Percentiles rank a stretch among this genome's conserved stretches.
Conservation (phyloP, 1,284 basidiomycete species). For the Schizophyllum commune region DNA sequence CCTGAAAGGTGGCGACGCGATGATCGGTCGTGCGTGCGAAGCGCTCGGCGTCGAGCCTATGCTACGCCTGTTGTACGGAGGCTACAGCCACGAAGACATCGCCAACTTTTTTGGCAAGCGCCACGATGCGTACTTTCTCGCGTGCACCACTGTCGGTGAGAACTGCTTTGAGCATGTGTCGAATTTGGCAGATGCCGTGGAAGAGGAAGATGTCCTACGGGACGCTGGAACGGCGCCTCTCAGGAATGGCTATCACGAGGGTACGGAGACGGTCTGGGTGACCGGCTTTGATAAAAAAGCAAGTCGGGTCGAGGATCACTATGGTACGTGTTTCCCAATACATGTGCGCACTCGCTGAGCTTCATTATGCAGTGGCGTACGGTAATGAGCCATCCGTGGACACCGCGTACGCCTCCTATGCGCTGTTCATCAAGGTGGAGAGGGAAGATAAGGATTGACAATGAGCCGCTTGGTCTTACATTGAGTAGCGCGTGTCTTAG, state of each 20-base stretch:
- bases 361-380: neutral
- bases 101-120: neutral
- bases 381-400: neutral
- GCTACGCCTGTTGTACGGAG: neutral
- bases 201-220: neutral
- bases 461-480: too few relatives aligned
- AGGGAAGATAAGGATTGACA: neutral
- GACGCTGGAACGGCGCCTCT: neutral
- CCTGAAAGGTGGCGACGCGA: conserved; percentile 5
- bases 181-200: too few relatives aligned
- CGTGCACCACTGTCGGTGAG: too few relatives aligned
- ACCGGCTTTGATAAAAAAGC: neutral
- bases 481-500: too few relatives aligned
- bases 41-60: neutral
- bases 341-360: neutral
- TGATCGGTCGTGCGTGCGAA: conserved; percentile 1
- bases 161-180: too few relatives aligned
- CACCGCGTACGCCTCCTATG: neutral
- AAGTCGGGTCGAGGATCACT: neutral
- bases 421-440: neutral
- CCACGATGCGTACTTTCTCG: neutral
- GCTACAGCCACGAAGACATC: neutral
- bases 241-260: neutral
- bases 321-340: neutral
- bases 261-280: neutral